phyloP scores from a whole-genome alignment of 2,329 filamentous ascomycete species.

The Colletotrichum higginsianum region DNA sequence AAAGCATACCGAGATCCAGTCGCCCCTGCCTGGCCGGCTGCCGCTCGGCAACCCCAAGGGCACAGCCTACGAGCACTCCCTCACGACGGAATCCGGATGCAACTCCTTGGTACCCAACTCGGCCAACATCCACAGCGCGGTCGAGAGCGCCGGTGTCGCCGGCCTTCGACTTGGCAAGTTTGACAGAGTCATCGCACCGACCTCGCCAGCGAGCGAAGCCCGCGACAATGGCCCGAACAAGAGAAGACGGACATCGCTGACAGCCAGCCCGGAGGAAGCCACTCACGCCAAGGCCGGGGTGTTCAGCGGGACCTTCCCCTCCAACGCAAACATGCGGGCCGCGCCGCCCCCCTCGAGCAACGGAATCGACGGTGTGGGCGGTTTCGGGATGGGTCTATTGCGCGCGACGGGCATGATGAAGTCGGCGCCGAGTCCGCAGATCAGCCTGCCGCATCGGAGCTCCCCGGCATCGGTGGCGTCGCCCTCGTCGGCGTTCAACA shows the following conservation, averaged over 20 bases:
- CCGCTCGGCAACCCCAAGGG: slow-evolving; percentile 52
- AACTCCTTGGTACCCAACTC: background rate
- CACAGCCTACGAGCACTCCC: slow-evolving; percentile 25
- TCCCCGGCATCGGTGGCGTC: slow-evolving; percentile 8
- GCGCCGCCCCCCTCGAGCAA: background rate
- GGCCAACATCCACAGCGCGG: background rate
- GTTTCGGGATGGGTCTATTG: slow-evolving; percentile 29
- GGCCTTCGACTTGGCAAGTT: background rate
- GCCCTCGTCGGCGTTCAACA: slow-evolving; percentile 25
- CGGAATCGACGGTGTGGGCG: slow-evolving; percentile 1
- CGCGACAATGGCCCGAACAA: slow-evolving; percentile 40
- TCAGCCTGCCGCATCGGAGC: slow-evolving; percentile 37
- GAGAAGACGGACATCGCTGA: slow-evolving; percentile 43
- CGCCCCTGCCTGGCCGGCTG: slow-evolving; percentile 62
- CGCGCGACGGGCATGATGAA: slow-evolving; percentile 15
- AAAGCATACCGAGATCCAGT: slow-evolving; percentile 56
- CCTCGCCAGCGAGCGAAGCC: background rate
- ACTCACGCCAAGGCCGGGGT: background rate
- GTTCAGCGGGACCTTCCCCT: slow-evolving; percentile 8
- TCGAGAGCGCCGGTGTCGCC: background rate
- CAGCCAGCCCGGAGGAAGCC: background rate
- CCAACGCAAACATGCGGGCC: background rate
- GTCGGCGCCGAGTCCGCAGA: background rate
- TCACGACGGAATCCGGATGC: slow-evolving; percentile 2
- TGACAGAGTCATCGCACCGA: background rate